These are phyloP conservation scores for Gryganskiella cystojenkinii DNA, from an alignment of 192 early-diverging fungal species.

Conservation along the genomic window DNA sequence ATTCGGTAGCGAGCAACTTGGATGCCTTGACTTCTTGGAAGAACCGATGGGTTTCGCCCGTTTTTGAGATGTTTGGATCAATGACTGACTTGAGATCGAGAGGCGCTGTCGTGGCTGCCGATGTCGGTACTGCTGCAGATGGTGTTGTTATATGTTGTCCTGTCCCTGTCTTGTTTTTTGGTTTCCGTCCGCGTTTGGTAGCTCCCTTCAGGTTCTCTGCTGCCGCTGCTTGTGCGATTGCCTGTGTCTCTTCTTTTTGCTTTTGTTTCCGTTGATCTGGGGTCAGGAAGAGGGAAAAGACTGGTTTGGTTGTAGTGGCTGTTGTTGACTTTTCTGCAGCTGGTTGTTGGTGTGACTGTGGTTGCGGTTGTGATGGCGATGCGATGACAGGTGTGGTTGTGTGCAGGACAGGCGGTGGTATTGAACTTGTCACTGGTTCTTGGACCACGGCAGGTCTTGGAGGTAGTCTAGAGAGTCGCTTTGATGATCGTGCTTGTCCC, in stretches of 20 bases:
- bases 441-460: no score
- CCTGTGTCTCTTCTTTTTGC: slow-evolving; percentile 9
- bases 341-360: slow-evolving; percentile 1
- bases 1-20: slow-evolving; percentile 1
- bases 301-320: slow-evolving; percentile 22
- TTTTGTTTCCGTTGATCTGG: slow-evolving; percentile 42
- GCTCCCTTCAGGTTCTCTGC: not conserved
- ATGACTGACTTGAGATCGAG: slow-evolving; percentile 12
- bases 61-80: slow-evolving; percentile 49
- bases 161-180: slow-evolving; percentile 16
- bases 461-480: no score
- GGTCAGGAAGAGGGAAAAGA: slow-evolving; percentile 44
- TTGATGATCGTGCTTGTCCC: no score
- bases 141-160: not conserved
- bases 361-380: not conserved
- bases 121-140: not conserved
- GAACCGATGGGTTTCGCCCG: slow-evolving; percentile 44
- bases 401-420: no score
- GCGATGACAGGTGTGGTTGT: no score
- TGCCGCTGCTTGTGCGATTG: not conserved
- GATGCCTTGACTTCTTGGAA: slow-evolving; percentile 42
- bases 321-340: not conserved
- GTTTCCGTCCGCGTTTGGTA: slow-evolving; percentile 29
- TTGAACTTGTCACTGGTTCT: no score
- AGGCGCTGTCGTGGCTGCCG: not conserved